Base-by-base conservation (phyloP, 192 early-diverging fungal species). In the Jimgerdemannia lactiflua region DNA sequence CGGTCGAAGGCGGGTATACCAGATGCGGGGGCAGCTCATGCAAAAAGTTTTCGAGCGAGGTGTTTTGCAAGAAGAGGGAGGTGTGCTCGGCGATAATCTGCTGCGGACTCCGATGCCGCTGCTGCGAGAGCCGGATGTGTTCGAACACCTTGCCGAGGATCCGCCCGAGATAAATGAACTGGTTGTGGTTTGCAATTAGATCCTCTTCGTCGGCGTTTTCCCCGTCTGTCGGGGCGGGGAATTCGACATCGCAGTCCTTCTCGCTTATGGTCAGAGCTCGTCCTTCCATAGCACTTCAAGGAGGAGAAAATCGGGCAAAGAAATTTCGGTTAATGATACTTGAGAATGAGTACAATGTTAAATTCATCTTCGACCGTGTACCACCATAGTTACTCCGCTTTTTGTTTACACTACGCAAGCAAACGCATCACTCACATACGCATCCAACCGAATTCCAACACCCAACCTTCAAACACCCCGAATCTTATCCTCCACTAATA, bases 61-160 rank as follows among this genome's bases (percentile, higher is more conserved):
- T 76, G 42, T 83, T 77, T 39, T 79, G 67, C 9, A 72, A 67
- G 70, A 83, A 74, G 18, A 83, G 43, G 8, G 70, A 64, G 17
- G 75, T 78, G 43, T 83, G 73, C 39, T 83, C 81, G 69, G 77
- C 75, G 7, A 79, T 69, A 14, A 69, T 64, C 67, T 79, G 75
- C n/a, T 69, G 64, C 14, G 49, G 49, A 17, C 73, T 76, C 8
- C 77, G 74, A 65, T 82, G 77, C 9, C 81, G 64, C 19, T 54
- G 3, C 14, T 69, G 65, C 3, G 69, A 40, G 11, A 67, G 64
- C 3, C 81, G 74, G 18, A 75, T 69, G 40, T 79, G 69, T 29
- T 41, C 42, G 71, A 79, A 82, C 4, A 82, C 74, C 4, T 73
- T 66, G 14, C 76, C 74, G 10, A 82, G 65, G 6, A 74, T 73